Base-by-base conservation (phyloP, 768 basidiomycete genomes). In the Leccinum uliginosum region DNA sequence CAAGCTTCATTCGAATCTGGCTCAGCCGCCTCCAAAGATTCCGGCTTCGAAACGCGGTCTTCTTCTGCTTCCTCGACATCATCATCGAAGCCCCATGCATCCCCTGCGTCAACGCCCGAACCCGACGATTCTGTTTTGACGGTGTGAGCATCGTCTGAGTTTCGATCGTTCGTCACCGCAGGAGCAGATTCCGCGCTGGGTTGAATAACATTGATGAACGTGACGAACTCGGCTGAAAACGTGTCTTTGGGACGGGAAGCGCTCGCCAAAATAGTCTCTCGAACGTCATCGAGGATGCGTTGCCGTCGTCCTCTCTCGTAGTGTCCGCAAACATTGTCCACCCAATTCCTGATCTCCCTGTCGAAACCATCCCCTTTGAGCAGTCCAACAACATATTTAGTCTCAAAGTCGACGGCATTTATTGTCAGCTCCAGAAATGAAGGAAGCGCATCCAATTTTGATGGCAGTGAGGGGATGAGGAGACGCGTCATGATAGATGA, bases 221-320 rank as follows among this genome's bases (percentile, higher is more conserved):
- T 49, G 21, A 56, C 50, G 32, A 67, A 34, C 14, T 69, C 65
- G 10, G 71, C 71, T 30, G 58, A 26, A 49, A 72, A 72, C 8
- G 67, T 71, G 17, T 62, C 59, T 32, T 65, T 66, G 32, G 46
- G 52, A 30, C 55, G 35, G 14, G 62, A 55, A 17, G 54, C 54
- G 26, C 50, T 61, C n/a, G 62, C 60, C n/a, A 84, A 59, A 19
- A 93, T 77, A 45, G 85, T 75, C 15, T 63, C 63, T 55, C 92
- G 77, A 14, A 83, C 79, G n/a, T 71, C 71, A 43, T 89, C 84
- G 6, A 93, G 76, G 46, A 93, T 82, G 51, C 77, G 75, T 32
- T 81, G 73, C 14, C 93, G 79, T 63, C 92, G 73, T 62, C 86
- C 83, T 58, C 83, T 83, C 68, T 93, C 93, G 68, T 93, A 96